Conservation (phyloP, 2,329 filamentous ascomycete species). For the Dothistroma pini region DNA sequence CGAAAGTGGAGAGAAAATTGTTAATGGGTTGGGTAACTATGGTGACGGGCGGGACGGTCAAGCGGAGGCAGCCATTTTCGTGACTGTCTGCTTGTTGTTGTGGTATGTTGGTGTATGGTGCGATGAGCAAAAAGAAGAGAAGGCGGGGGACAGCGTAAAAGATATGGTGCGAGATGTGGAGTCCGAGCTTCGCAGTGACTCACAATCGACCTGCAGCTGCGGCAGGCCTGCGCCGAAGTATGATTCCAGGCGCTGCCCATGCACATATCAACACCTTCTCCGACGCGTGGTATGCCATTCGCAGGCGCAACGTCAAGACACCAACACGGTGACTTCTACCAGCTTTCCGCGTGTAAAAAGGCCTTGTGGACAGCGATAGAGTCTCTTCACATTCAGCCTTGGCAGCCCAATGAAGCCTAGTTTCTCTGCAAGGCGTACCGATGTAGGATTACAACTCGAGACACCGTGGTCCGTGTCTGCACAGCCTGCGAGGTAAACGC, state of each 20-base stretch:
- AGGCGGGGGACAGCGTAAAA: not conserved
- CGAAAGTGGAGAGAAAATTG: slow-evolving; percentile 26
- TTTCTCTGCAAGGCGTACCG: not conserved
- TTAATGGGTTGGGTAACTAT: slow-evolving; percentile 26
- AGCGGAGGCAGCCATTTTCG: slow-evolving; percentile 35
- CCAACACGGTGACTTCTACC: not conserved
- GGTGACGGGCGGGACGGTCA: slow-evolving; percentile 30
- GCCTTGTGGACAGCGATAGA: not conserved
- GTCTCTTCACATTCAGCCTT: not conserved
- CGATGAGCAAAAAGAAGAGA: not conserved
- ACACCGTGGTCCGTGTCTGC: not conserved
- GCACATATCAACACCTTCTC: not conserved
- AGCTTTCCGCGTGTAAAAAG: not conserved
- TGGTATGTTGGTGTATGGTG: slow-evolving; percentile 8
- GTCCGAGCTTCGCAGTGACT: not conserved
- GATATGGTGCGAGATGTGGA: not conserved
- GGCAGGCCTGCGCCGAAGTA: not conserved
- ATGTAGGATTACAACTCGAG: not conserved
- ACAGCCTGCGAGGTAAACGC: not conserved
- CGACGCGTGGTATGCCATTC: not conserved
- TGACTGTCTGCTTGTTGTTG: slow-evolving; percentile 24
- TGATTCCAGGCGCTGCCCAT: not conserved
- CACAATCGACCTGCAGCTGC: not conserved
- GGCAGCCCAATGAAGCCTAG: not conserved
- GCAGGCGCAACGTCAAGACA: not conserved